These are phyloP conservation scores for Ophiocordyceps camponoti-floridani DNA, from an alignment of 2,329 filamentous ascomycete species.

Conservation along the genomic window DNA sequence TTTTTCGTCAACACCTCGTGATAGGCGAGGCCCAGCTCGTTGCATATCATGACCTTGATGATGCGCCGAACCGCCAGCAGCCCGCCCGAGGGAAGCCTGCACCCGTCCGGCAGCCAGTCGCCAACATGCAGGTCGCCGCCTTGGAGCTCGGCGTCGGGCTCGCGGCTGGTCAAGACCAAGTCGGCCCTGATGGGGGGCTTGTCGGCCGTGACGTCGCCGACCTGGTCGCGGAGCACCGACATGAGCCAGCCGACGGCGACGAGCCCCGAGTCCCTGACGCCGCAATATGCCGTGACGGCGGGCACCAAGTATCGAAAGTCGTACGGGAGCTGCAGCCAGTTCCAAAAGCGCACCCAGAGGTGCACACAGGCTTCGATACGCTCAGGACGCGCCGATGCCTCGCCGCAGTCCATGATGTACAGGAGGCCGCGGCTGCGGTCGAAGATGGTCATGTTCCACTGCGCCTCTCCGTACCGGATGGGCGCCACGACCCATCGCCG, in stretches of 20 bases:
- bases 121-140: conserved; percentile 1
- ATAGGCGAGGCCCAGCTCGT: conserved; percentile 4
- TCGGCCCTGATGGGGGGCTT: background rate
- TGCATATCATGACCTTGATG: conserved; percentile 4
- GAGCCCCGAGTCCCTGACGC: conserved; percentile 3
- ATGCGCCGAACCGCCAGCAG: conserved; percentile 3
- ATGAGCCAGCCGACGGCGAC: conserved; percentile 5
- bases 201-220: conserved; percentile 3
- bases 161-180: background rate
- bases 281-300: conserved; percentile 1
- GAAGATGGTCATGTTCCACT: conserved; percentile 8
- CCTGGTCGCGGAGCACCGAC: conserved; percentile 5
- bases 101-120: conserved; percentile 4
- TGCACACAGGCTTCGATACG: conserved; percentile 4
- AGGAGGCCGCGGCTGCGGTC: conserved; percentile 5
- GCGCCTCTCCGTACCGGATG: conserved; percentile 1
- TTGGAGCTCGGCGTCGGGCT: background rate
- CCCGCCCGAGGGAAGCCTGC: background rate
- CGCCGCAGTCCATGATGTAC: conserved; percentile 7
- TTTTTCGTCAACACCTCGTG: conserved; percentile 2
- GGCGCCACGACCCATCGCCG: conserved; percentile 5
- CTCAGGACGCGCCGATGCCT: background rate
- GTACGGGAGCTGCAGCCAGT: conserved; percentile 4
- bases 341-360: conserved; percentile 7
- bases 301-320: conserved; percentile 6